Evolutionary conservation across 306 rosid species (phyloP).

Genomic region (Lithocarpus polystachyus): DNA sequence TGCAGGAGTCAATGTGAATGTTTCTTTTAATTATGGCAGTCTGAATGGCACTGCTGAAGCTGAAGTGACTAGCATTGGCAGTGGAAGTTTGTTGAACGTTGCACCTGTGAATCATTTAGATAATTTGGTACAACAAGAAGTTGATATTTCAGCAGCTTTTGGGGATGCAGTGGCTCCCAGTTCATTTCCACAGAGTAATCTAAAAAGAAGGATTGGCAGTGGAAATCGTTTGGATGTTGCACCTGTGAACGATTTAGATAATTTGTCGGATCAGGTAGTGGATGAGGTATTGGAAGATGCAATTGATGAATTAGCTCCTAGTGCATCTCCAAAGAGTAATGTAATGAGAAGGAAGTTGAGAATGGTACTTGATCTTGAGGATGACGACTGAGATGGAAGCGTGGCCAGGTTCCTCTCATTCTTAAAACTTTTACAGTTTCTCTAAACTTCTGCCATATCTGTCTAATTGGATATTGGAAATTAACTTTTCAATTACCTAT

Average conservation of each 20-base stretch:
- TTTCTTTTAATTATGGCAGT: neutral
- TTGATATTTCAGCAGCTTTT: slow-evolving; percentile 54
- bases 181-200: slow-evolving; percentile 29
- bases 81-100: slow-evolving; percentile 17
- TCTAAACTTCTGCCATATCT: neutral
- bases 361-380: slow-evolving; percentile 82
- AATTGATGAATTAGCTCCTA: slow-evolving; percentile 50
- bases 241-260: slow-evolving; percentile 3
- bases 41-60: slow-evolving; percentile 15
- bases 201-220: slow-evolving; percentile 43
- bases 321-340: slow-evolving; percentile 31
- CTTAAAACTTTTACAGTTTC: neutral
- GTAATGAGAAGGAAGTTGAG: slow-evolving; percentile 65
- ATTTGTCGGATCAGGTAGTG: slow-evolving; percentile 20
- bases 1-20: neutral
- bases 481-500: neutral
- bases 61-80: slow-evolving; percentile 28
- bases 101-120: slow-evolving; percentile 27
- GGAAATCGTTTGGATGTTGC: neutral
- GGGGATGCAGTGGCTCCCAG: slow-evolving; percentile 50
- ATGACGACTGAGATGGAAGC: slow-evolving; percentile 57
- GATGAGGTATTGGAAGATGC: slow-evolving; percentile 62
- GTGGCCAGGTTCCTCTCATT: neutral
- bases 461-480: neutral
- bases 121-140: slow-evolving; percentile 11